Conservation (phyloP, 176 grass and related monocot genomes). For the Lolium perenne region DNA sequence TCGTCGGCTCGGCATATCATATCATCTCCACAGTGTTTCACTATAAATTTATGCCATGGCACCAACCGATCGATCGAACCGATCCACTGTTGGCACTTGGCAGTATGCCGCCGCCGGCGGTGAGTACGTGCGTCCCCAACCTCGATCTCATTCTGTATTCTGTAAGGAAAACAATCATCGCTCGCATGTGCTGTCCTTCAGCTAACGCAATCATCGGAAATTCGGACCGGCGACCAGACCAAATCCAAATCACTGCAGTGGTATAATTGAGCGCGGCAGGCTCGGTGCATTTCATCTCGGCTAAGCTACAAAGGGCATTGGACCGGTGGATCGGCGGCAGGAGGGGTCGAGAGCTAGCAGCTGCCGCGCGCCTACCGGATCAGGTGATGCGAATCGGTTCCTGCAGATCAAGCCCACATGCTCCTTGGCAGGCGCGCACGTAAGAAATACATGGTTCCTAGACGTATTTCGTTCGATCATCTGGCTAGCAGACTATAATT, state of each 20-base stretch:
- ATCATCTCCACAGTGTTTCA: not conserved
- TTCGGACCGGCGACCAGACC: not conserved
- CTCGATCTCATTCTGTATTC: not conserved
- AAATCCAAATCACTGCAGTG: slow-evolving; percentile 16
- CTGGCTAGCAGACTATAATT: not conserved
- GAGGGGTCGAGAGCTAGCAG: not conserved
- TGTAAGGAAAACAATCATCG: not conserved
- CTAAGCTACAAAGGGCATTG: slow-evolving; percentile 32
- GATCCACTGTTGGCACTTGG: not conserved
- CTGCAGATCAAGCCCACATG: slow-evolving; percentile 5
- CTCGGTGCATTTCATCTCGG: slow-evolving; percentile 26
- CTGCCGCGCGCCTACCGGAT: not conserved
- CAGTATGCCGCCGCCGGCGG: not conserved
- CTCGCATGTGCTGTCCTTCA: slow-evolving; percentile 45
- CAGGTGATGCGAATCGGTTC: slow-evolving; percentile 26
- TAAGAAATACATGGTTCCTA: not conserved
- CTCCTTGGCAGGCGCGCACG: not conserved
- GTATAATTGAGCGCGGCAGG: not conserved
- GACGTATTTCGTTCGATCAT: not conserved
- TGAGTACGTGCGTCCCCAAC: not conserved
- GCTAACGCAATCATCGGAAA: slow-evolving; percentile 47
- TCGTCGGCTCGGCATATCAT: not conserved
- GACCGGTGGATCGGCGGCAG: not conserved
- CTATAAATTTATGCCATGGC: not conserved
- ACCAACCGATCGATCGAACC: not conserved